Conservation (phyloP, 371 early-diverging fungal species). For the Rhizopus delemar region DNA sequence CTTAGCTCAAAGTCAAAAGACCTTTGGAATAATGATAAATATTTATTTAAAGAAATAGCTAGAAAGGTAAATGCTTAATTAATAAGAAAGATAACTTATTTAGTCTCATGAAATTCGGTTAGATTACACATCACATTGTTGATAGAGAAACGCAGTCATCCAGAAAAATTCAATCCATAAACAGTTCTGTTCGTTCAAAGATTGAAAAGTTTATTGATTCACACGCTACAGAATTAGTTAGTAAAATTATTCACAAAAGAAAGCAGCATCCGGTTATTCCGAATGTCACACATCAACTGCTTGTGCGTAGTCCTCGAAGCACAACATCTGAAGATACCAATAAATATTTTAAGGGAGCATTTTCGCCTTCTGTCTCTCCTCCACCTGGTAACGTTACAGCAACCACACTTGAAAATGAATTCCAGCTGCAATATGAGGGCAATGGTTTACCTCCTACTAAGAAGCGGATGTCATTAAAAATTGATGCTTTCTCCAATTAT, state of each 20-base stretch:
- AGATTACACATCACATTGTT: constrained; percentile 55
- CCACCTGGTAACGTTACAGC: not conserved
- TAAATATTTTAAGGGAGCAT: constrained; percentile 1
- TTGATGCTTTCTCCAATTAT: not conserved
- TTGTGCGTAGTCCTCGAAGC: constrained; percentile 14
- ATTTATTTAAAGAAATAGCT: constrained; percentile 53
- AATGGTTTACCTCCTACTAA: not conserved
- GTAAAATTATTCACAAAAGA: constrained; percentile 19
- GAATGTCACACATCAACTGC: not conserved
- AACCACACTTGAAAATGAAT: not conserved
- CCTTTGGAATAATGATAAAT: constrained; percentile 48
- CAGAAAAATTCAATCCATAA: constrained; percentile 39
- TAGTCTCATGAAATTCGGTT: not conserved
- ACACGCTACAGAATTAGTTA: constrained; percentile 36
- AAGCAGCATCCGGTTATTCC: constrained; percentile 5
- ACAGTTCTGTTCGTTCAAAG: constrained; percentile 29
- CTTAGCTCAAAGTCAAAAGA: constrained; percentile 37
- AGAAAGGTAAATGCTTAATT: constrained; percentile 36
- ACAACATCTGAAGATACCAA: constrained; percentile 17
- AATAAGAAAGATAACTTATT: not conserved
- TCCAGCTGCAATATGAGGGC: not conserved
- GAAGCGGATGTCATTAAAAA: not conserved
- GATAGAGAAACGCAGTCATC: constrained; percentile 43
- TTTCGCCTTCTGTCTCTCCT: constrained; percentile 1
- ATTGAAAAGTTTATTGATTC: constrained; percentile 52